Conservation (phyloP, 345 rosid species). For the Kandelia obovata region DNA sequence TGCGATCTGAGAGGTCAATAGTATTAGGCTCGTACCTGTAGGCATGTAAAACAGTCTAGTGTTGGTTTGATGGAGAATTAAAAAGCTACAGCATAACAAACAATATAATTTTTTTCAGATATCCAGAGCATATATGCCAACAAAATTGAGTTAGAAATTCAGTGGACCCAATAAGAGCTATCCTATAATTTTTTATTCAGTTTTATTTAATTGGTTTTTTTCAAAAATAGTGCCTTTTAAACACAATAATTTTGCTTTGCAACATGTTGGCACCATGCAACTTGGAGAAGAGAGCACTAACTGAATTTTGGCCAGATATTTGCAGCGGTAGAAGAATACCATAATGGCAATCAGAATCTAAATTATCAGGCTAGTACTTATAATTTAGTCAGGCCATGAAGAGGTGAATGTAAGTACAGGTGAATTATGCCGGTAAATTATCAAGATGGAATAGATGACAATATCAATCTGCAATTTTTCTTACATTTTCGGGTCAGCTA, state of each 20-base stretch:
- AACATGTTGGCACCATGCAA: no score
- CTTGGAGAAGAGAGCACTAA: no score
- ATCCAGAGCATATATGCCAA: no score
- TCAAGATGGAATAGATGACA: neutral
- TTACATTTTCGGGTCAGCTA: slow-evolving; percentile 78
- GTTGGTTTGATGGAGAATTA: neutral
- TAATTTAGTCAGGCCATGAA: slow-evolving; percentile 10
- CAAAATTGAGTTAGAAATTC: no score
- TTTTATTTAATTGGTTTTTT: no score
- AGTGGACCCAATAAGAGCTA: no score
- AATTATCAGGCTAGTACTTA: neutral
- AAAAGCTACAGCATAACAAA: no score
- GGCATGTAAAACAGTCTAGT: slow-evolving; percentile 6
- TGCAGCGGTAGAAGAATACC: neutral
- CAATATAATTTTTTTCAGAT: no score
- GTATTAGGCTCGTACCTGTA: slow-evolving; percentile 97
- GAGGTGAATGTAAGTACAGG: neutral
- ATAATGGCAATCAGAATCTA: neutral
- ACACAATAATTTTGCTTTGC: no score
- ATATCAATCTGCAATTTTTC: slow-evolving; percentile 24
- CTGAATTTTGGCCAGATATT: no score
- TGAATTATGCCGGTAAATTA: neutral
- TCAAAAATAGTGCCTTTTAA: no score
- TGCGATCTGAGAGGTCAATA: slow-evolving; percentile 76
- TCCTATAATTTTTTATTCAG: no score